Conservation (phyloP, 2,329 filamentous ascomycete genomes). For the Penicillium sp. region DNA sequence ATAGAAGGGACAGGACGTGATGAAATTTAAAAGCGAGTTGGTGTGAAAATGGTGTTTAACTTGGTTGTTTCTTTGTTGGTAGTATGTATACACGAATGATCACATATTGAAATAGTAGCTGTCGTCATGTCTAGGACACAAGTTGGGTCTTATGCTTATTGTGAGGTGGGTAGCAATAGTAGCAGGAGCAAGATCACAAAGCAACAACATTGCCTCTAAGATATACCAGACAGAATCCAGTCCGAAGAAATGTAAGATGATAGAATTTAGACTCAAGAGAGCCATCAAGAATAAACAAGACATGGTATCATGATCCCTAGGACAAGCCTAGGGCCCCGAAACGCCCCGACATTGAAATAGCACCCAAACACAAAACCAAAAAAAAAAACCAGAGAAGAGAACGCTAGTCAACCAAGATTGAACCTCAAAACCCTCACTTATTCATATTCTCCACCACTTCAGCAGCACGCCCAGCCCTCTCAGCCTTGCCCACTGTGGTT, state of each 20-base stretch:
- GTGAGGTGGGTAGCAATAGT: not conserved
- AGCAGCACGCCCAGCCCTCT: constrained; percentile 44
- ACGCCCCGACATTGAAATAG: constrained; percentile 13
- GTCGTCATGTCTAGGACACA: constrained; percentile 2
- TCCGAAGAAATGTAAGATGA: not conserved
- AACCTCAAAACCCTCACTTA: constrained; percentile 31
- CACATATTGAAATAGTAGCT: constrained; percentile 16
- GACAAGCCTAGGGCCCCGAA: constrained; percentile 10
- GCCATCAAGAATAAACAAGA: constrained; percentile 8
- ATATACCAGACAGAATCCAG: not conserved
- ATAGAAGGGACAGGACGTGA: constrained; percentile 17
- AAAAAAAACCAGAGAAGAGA: not conserved
- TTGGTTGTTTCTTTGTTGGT: constrained; percentile 10
- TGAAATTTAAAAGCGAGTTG: constrained; percentile 20
- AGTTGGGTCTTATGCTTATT: not conserved
- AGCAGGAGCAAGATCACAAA: not conserved
- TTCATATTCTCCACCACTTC: constrained; percentile 49
- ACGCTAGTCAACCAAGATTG: constrained; percentile 1
- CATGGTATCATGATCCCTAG: constrained; percentile 26
- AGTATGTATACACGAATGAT: constrained; percentile 17
- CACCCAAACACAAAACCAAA: constrained; percentile 1
- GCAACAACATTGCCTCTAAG: not conserved
- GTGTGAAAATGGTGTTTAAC: constrained; percentile 16
- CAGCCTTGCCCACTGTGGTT: constrained; percentile 47
- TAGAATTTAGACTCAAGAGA: not conserved